phyloP scores from a whole-genome alignment of 164 flowering plant species.

The Stephania japonica region DNA sequence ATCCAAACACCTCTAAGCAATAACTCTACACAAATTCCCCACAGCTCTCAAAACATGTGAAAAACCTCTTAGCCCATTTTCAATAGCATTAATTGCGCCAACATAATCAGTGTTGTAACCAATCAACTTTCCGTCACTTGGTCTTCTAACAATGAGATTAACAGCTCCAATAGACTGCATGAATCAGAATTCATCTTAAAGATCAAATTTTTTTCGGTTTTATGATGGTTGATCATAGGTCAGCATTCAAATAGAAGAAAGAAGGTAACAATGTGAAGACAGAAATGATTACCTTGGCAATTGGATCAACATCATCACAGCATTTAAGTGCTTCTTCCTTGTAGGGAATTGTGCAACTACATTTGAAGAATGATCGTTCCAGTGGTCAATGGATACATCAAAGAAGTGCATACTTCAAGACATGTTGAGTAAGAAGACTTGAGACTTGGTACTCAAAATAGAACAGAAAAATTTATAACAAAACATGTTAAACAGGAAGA shows the following conservation, averaged over 20 bases:
- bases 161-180: conserved; percentile 89
- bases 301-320: conserved; percentile 87
- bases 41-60: conserved; percentile 6
- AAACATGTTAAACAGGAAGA: neutral
- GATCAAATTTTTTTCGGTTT: conserved; percentile 1
- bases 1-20: neutral
- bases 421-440: neutral
- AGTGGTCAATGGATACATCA: neutral
- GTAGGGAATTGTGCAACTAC: conserved; percentile 93
- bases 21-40: conserved; percentile 7
- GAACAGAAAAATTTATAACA: neutral
- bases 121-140: conserved; percentile 65
- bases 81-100: conserved; percentile 89
- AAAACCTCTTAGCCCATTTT: conserved; percentile 77
- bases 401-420: neutral
- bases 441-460: neutral
- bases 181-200: neutral
- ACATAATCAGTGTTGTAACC: conserved; percentile 84
- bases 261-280: neutral
- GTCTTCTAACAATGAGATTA: conserved; percentile 64
- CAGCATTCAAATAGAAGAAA: neutral
- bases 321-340: conserved; percentile 76
- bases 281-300: conserved; percentile 62
- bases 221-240: neutral
- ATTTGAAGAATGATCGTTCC: conserved; percentile 7